Evolutionary conservation across 768 basidiomycete genomes (phyloP), one percentile per base, ranked within the genome.

Genomic region (Mycena latifolia): DNA sequence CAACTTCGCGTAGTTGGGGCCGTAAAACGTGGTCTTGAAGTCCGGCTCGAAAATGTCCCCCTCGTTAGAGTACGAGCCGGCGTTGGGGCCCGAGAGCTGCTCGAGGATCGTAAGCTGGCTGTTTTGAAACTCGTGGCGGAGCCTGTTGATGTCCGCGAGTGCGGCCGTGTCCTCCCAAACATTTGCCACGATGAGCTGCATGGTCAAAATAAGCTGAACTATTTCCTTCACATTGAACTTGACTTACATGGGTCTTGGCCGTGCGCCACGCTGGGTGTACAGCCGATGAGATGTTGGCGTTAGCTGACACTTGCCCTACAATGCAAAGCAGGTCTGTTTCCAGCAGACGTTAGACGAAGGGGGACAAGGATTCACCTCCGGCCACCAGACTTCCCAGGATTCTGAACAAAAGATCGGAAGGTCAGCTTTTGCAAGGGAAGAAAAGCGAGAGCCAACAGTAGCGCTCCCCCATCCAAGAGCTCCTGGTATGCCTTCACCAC

Each of bases 51-150:
- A 63, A 4, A 71, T 63, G 37, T 80, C 79, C 8, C 72, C 79
- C 62, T 79, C 78, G 54, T 79, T 79, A 15, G 75, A 74, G 65
- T 80, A 79, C n/a, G 78, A 65, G 14, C 73, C 78, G 31, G 73
- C 72, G 27, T 71, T 65, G 6, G 64, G 28, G 10, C 78, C 77
- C 6, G 76, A 67, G 33, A 78, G 51, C 11, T 66, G 65, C 37
- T 70, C 62, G 25, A 79, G 58, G 14, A 76, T 73, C 8, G 77
- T 74, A 7, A 74, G 64, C 22, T 71, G 71, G 27, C 39, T 59
- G 11, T 65, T 59, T 22, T 71, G 70, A 53, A 80, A 76, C 2
- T 61, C 39, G 10, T 31, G 67, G 35, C 76, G 66, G 20, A 72
- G 52, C 5, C 60, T 51, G n/a, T 60, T 55, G 3, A 77, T 73